These are phyloP conservation scores for Gonium pectorale DNA, from an alignment of 139 green algal genomes.

Conservation along the genomic window DNA sequence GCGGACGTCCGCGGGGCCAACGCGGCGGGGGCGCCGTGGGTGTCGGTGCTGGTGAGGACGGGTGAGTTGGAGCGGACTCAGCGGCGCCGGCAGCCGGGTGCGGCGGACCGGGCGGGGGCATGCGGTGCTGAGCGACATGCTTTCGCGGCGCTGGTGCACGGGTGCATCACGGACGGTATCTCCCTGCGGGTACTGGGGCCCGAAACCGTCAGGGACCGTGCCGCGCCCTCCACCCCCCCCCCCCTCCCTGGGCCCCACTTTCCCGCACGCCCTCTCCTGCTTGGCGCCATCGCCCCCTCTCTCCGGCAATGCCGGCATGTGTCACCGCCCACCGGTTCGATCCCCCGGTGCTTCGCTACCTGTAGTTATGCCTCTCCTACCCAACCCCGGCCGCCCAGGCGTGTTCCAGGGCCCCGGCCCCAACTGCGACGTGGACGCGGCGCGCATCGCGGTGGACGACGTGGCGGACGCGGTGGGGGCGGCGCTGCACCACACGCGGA, in stretches of 20 bases:
- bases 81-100: too few species aligned
- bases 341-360: not conserved
- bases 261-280: too few species aligned
- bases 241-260: too few species aligned
- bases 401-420: slow-evolving; percentile 69
- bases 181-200: too few species aligned
- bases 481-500: slow-evolving; percentile 67
- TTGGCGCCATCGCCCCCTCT: too few species aligned
- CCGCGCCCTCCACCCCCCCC: too few species aligned
- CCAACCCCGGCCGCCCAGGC: slow-evolving; percentile 55
- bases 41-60: slow-evolving; percentile 85
- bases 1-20: slow-evolving; percentile 85
- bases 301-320: not conserved
- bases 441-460: slow-evolving; percentile 76
- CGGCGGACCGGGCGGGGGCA: too few species aligned
- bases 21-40: slow-evolving; percentile 75
- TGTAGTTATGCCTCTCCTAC: not conserved
- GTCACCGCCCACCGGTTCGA: not conserved
- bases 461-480: slow-evolving; percentile 77
- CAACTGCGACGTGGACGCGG: slow-evolving; percentile 70
- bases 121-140: too few species aligned
- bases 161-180: too few species aligned
- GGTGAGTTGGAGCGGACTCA: slow-evolving; percentile 54
- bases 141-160: too few species aligned
- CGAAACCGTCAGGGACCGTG: too few species aligned